These are phyloP conservation scores for Chytriomyces confervae DNA, from an alignment of 192 early-diverging fungal genomes.

Conservation along the genomic window DNA sequence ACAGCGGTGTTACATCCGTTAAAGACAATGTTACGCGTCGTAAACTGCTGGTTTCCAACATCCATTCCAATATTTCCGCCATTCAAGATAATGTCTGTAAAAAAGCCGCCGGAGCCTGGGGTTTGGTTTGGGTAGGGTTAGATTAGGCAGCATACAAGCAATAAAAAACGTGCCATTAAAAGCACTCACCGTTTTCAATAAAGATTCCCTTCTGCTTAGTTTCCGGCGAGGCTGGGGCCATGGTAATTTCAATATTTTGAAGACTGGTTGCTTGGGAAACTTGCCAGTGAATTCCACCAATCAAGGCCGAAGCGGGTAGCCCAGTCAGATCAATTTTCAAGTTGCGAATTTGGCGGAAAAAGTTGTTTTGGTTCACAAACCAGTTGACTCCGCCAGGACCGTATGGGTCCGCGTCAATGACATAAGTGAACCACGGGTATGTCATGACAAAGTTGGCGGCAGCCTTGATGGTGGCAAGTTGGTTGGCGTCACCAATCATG, in stretches of 20 bases:
- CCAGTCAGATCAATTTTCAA: slow-evolving; percentile 49
- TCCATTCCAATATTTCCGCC: slow-evolving; percentile 49
- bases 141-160: too few species aligned
- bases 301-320: slow-evolving; percentile 18
- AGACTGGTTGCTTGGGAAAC: slow-evolving; percentile 54
- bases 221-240: slow-evolving; percentile 23
- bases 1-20: slow-evolving; percentile 45
- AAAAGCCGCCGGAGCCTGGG: slow-evolving; percentile 36
- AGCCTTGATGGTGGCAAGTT: slow-evolving; percentile 47
- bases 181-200: slow-evolving; percentile 51
- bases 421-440: slow-evolving; percentile 28
- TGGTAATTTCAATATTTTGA: slow-evolving; percentile 40
- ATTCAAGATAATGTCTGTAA: slow-evolving; percentile 49
- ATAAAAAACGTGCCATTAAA: too few species aligned
- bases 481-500: slow-evolving; percentile 47
- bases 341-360: slow-evolving; percentile 51
- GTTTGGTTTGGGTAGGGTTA: not conserved
- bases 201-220: slow-evolving; percentile 45
- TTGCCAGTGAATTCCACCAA: slow-evolving; percentile 53
- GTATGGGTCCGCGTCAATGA: slow-evolving; percentile 52
- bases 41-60: slow-evolving; percentile 56
- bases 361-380: slow-evolving; percentile 54
- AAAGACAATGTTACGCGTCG: slow-evolving; percentile 42
- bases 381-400: slow-evolving; percentile 33
- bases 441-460: slow-evolving; percentile 33